Percentiles rank a stretch among this genome's conserved stretches.
Conservation (phyloP, 2,329 filamentous ascomycete genomes). For the Zymoseptoria ardabiliae region DNA sequence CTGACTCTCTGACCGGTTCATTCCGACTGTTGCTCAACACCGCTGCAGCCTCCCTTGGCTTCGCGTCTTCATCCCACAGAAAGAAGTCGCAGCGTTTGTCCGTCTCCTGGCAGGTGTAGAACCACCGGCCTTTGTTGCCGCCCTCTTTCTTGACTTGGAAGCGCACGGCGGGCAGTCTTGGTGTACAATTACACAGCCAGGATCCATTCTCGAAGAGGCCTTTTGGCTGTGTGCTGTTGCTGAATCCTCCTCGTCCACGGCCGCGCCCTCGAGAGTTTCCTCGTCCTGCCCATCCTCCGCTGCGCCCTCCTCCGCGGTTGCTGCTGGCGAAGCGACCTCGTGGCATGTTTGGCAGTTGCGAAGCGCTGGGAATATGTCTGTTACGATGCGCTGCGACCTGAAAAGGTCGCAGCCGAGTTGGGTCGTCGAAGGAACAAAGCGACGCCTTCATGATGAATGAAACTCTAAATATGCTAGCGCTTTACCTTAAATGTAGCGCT, state of each 20-base stretch:
- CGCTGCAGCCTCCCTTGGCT: constrained; percentile 40
- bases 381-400: background rate
- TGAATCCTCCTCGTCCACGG: constrained; percentile 6
- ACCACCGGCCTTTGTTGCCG: constrained; percentile 44
- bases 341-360: background rate
- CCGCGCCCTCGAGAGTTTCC: constrained; percentile 7
- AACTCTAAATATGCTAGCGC: background rate
- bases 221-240: constrained; percentile 8
- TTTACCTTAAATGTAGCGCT: background rate
- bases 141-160: constrained; percentile 53
- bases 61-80: constrained; percentile 50
- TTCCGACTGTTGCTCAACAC: constrained; percentile 42
- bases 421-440: background rate
- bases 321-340: background rate
- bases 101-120: constrained; percentile 52
- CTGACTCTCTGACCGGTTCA: constrained; percentile 29
- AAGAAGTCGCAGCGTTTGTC: constrained; percentile 49
- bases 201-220: constrained; percentile 30
- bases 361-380: background rate
- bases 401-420: background rate
- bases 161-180: constrained; percentile 46
- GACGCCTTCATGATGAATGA: background rate
- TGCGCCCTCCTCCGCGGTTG: background rate
- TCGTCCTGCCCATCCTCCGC: background rate
- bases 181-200: constrained; percentile 52